phyloP scores from a whole-genome alignment of 192 early-diverging fungal genomes.

The Nowakowskiella sp. region DNA sequence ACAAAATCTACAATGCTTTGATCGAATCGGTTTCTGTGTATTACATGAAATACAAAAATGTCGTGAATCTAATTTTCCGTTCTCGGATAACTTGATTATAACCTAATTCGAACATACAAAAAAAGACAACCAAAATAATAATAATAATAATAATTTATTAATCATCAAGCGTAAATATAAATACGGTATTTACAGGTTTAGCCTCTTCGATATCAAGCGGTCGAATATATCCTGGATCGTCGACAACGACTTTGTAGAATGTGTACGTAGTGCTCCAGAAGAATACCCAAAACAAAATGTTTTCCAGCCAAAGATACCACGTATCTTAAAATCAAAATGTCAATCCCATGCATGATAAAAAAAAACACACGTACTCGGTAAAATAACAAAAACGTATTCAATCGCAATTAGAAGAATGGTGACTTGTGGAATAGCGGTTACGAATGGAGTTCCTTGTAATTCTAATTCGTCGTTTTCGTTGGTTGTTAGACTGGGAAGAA shows the following conservation, averaged over 20 bases:
- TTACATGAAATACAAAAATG: constrained; percentile 83
- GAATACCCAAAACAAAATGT: constrained; percentile 58
- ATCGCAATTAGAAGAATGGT: constrained; percentile 64
- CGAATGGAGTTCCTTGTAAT: constrained; percentile 70
- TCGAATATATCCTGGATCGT: constrained; percentile 74
- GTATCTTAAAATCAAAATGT: constrained; percentile 44
- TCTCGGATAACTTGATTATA: constrained; percentile 59
- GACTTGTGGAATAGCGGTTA: constrained; percentile 80
- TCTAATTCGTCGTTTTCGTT: constrained; percentile 11
- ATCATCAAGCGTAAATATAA: too few species aligned
- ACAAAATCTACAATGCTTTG: constrained; percentile 91
- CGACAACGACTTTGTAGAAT: constrained; percentile 65
- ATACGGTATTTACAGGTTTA: constrained; percentile 28
- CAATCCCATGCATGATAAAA: neutral
- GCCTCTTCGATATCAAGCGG: constrained; percentile 34
- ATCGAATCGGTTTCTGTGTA: constrained; percentile 76
- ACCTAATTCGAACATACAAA: too few species aligned
- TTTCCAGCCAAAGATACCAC: constrained; percentile 45
- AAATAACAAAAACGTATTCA: constrained; percentile 57
- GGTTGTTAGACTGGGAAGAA: constrained; percentile 49
- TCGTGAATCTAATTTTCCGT: constrained; percentile 59
- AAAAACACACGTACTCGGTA: constrained; percentile 49
- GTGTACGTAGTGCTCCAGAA: constrained; percentile 58
- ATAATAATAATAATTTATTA: too few species aligned
- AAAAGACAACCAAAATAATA: too few species aligned